Base-by-base conservation (phyloP, 768 basidiomycete genomes). In the Leccinum longicurvipes region DNA sequence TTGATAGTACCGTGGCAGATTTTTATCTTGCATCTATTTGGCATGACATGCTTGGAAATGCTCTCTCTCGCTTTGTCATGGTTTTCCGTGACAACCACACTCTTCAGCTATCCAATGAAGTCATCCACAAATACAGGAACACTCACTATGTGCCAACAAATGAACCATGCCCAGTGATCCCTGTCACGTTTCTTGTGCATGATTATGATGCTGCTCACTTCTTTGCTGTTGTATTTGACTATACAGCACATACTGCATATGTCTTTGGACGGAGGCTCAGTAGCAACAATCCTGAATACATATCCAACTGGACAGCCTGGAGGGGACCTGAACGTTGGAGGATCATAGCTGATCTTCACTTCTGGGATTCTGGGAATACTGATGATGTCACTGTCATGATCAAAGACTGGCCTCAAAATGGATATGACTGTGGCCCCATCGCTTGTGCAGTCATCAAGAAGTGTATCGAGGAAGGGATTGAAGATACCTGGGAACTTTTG, bases 371-470 rank as follows among this genome's bases (percentile, higher is more conserved):
- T 6, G 42, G 28, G 4, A 25, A 54, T 31, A 2, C 32, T 3
- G 36, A 47, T 1, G 6, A 3, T 3, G 36, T 56, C 17, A 1
- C 21, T 0, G 34, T 56, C 3, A 2, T 31, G 2, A 10, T 5
- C 1, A 31, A 24, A 15, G 54, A 58, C 10, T 55, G 55, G 55
- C 23, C 3, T 5, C 55, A 56, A 25, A 56, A 56, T 56, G 55
- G 55, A 2, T 56, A 56, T 21, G 46, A 56, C 31, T 56, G 50
- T 47, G 50, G 55, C n/a, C 55, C 55, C 1, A 56, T 47, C 14
- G 10, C 36, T 3, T 47, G 45, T 32, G 21, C 45, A 3, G 4
- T 56, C 1, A 41, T 56, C 10, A 23, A n/a, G 15, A 47, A 2
- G n/a, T 52, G 25, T n/a, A 52, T 56, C 7, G 45, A 56, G 4